Conservation (phyloP, 1,284 basidiomycete genomes). For the Clitocybe nebularis region DNA sequence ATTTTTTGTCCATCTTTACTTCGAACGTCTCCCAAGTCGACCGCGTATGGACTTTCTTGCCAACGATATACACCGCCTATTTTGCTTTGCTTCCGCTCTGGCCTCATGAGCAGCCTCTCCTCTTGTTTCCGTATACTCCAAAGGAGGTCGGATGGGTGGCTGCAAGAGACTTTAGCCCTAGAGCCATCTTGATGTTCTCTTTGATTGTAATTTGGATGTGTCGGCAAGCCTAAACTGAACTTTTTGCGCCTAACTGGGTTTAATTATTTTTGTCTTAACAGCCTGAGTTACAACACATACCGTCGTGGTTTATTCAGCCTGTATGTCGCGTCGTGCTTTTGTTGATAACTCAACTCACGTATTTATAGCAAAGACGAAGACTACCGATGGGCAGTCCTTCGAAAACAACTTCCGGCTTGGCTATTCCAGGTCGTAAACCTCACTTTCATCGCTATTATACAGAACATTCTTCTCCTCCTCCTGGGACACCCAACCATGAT, state of each 20-base stretch:
- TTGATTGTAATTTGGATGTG: constrained; percentile 72
- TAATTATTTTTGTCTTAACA: constrained; percentile 30
- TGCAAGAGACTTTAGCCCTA: constrained; percentile 51
- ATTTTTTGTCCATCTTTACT: constrained; percentile 60
- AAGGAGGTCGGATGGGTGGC: constrained; percentile 40
- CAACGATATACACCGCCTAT: constrained; percentile 74
- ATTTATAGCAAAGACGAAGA: constrained; percentile 65
- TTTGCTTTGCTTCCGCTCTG: constrained; percentile 70
- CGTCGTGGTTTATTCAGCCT: constrained; percentile 80
- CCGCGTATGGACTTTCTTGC: constrained; percentile 73
- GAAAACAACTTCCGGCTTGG: constrained; percentile 60
- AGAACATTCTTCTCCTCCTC: constrained; percentile 79
- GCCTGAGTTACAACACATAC: constrained; percentile 80
- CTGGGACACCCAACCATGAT: constrained; percentile 61
- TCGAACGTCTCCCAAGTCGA: constrained; percentile 87
- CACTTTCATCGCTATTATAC: constrained; percentile 74
- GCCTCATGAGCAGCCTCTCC: constrained; percentile 42
- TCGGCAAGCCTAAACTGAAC: constrained; percentile 37
- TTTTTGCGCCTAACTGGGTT: not conserved
- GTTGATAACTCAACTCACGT: not conserved
- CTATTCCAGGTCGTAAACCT: constrained; percentile 82
- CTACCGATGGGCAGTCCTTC: constrained; percentile 86
- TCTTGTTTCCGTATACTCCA: constrained; percentile 55
- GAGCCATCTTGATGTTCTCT: constrained; percentile 67
- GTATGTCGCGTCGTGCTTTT: constrained; percentile 32